Conservation (phyloP, 2,329 filamentous ascomycete genomes). For the Fusarium clavum region DNA sequence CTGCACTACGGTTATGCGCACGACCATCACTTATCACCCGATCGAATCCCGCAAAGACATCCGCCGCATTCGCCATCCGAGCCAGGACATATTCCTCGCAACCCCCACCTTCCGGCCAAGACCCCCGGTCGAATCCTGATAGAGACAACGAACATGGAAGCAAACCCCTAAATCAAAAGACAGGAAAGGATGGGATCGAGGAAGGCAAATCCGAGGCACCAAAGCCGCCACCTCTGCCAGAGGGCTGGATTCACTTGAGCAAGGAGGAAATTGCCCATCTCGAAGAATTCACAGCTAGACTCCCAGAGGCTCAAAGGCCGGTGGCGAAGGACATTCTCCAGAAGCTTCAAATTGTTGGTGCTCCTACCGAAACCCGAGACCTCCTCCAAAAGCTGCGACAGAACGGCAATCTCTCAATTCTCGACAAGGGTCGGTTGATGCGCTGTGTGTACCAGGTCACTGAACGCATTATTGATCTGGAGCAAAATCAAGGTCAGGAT, state of each 20-base stretch:
- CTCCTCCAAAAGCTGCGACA: constrained; percentile 65
- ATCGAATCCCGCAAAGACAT: constrained; percentile 46
- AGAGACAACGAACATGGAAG: constrained; percentile 42
- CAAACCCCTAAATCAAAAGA: constrained; percentile 34
- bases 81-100: constrained; percentile 55
- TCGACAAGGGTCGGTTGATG: constrained; percentile 54
- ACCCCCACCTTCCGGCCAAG: constrained; percentile 54
- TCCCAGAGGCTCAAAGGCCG: constrained; percentile 72
- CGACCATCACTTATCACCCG: constrained; percentile 50
- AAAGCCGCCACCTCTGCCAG: constrained; percentile 54
- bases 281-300: constrained; percentile 68
- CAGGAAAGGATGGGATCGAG: constrained; percentile 25
- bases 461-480: constrained; percentile 51
- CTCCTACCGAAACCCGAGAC: constrained; percentile 75
- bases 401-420: constrained; percentile 64
- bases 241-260: constrained; percentile 61
- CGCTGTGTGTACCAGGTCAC: constrained; percentile 53
- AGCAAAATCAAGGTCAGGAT: constrained; percentile 36
- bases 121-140: constrained; percentile 46
- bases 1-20: constrained; percentile 61
- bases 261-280: constrained; percentile 64
- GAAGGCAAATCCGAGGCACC: constrained; percentile 41
- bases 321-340: constrained; percentile 70
- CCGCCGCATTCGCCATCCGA: constrained; percentile 47
- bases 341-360: constrained; percentile 73